phyloP scores from a whole-genome alignment of 129 eudicot genomes.

The Helianthus tuberosus region DNA sequence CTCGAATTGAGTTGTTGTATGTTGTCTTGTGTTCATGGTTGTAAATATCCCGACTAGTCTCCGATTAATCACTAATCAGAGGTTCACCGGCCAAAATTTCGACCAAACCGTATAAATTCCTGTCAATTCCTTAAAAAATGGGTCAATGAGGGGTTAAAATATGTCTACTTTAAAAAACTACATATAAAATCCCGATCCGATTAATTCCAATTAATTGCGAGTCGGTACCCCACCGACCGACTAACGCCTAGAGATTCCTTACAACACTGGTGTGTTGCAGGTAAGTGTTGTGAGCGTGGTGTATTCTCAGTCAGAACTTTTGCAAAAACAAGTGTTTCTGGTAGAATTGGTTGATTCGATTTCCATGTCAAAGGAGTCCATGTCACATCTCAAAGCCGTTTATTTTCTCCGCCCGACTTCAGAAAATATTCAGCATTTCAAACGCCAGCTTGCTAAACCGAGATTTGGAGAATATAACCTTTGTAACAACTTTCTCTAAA shows the following conservation, averaged over 20 bases:
- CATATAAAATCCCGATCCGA: too few relatives aligned
- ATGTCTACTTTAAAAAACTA: too few relatives aligned
- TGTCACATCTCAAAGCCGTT: conserved; percentile 98
- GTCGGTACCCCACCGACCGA: too few relatives aligned
- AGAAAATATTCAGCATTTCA: conserved; percentile 72
- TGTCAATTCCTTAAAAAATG: too few relatives aligned
- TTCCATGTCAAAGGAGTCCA: conserved; percentile 90
- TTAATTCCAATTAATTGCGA: too few relatives aligned
- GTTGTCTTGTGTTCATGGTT: too few relatives aligned
- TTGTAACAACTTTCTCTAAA: conserved; percentile 55
- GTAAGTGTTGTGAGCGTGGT: conserved; percentile 95
- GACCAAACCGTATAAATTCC: too few relatives aligned
- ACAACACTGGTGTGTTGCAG: conserved; percentile 41
- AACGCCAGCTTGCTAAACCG: conserved; percentile 88
- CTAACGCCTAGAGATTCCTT: too few relatives aligned
- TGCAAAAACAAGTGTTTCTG: conserved; percentile 95
- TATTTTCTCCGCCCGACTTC: conserved; percentile 92
- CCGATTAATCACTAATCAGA: too few relatives aligned
- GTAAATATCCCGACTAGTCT: too few relatives aligned
- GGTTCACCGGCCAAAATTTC: too few relatives aligned
- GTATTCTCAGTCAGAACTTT: conserved; percentile 93
- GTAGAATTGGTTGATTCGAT: conserved; percentile 96
- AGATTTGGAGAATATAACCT: conserved; percentile 98
- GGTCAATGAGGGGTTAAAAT: too few relatives aligned
- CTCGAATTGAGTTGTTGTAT: conserved; percentile 11